Conservation (phyloP, 1,139 yeast species). For the Lizanozyma gosingica region DNA sequence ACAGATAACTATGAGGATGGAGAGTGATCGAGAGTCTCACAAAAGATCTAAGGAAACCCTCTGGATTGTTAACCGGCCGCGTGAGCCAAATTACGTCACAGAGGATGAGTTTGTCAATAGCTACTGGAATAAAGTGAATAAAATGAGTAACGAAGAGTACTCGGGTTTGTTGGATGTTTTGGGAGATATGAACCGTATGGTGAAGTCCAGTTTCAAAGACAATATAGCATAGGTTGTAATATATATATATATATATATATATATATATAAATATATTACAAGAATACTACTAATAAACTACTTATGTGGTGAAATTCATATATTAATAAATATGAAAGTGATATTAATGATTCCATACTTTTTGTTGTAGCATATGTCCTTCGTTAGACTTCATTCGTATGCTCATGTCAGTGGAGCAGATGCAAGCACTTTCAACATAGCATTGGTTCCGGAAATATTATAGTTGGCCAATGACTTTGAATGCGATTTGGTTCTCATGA, state of each 20-base stretch:
- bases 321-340: too few species aligned
- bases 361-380: too few species aligned
- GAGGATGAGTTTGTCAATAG: slow-evolving; percentile 51
- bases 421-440: not conserved
- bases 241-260: not conserved
- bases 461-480: not conserved
- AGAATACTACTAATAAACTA: too few species aligned
- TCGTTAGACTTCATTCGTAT: too few species aligned
- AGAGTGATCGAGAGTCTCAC: slow-evolving; percentile 79
- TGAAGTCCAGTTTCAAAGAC: slow-evolving; percentile 37
- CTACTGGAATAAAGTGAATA: slow-evolving; percentile 45
- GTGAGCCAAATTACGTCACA: slow-evolving; percentile 24
- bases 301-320: too few species aligned
- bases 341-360: too few species aligned
- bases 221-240: slow-evolving; percentile 3
- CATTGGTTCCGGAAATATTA: not conserved
- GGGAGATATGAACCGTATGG: slow-evolving; percentile 45
- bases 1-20: slow-evolving; percentile 68
- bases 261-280: too few species aligned
- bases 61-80: slow-evolving; percentile 57
- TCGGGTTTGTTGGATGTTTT: slow-evolving; percentile 34
- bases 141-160: slow-evolving; percentile 39
- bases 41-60: slow-evolving; percentile 67
- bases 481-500: not conserved
- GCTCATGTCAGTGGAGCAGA: not conserved